Evolutionary conservation across 176 grass and related monocot species (phyloP).

Genomic region (Cenchrus fungigraminus): DNA sequence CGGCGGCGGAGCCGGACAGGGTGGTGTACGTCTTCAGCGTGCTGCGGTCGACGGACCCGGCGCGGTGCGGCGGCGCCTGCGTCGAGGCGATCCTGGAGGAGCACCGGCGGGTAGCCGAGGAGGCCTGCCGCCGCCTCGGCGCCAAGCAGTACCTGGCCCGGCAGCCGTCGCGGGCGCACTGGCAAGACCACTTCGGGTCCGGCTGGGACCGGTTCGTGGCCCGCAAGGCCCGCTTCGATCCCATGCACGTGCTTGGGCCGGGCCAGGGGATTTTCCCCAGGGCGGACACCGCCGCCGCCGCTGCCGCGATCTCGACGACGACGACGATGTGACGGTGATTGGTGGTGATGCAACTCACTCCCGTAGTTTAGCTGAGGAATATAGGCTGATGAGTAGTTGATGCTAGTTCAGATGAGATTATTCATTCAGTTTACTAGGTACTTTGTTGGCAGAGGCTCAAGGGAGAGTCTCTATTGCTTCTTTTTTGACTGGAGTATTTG

Average conservation of each 20-base stretch:
- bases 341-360: background rate
- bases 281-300: background rate
- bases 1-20: slow-evolving; percentile 37
- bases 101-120: slow-evolving; percentile 59
- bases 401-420: slow-evolving; percentile 24
- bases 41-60: slow-evolving; percentile 71
- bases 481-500: background rate
- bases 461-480: background rate
- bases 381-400: slow-evolving; percentile 29
- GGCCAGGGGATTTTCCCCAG: slow-evolving; percentile 72
- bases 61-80: slow-evolving; percentile 52
- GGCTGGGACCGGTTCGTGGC: slow-evolving; percentile 59
- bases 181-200: slow-evolving; percentile 69
- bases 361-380: background rate
- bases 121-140: slow-evolving; percentile 57
- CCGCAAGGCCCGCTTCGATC: slow-evolving; percentile 66
- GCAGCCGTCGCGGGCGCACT: slow-evolving; percentile 58
- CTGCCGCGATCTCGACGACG: background rate
- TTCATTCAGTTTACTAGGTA: slow-evolving; percentile 12
- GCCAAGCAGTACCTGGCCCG: slow-evolving; percentile 78
- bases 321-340: background rate
- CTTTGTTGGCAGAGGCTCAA: background rate
- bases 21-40: slow-evolving; percentile 70
- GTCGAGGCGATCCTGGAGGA: slow-evolving; percentile 57
- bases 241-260: slow-evolving; percentile 58